phyloP scores from a whole-genome alignment of 129 eudicot species.

The Deinandra increscens region DNA sequence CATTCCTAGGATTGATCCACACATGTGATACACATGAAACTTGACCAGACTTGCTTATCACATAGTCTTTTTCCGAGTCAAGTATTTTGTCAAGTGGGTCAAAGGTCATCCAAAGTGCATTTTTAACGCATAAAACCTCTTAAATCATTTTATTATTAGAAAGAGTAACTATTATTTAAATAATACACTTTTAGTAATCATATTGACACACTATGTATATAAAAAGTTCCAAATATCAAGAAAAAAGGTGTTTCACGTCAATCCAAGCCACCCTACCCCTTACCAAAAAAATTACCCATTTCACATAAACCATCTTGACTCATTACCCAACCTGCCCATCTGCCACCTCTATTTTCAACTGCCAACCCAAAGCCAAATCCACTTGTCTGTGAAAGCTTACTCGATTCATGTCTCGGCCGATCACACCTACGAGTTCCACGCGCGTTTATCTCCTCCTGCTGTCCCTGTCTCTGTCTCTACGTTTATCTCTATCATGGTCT shows the following conservation, averaged over 20 bases:
- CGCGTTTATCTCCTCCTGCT: constrained; percentile 31
- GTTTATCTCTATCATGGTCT: constrained; percentile 39
- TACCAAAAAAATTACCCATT: not conserved
- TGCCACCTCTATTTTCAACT: not conserved
- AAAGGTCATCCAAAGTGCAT: not conserved
- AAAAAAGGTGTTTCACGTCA: not conserved
- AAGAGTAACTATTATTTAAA: not conserved
- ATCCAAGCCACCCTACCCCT: not conserved
- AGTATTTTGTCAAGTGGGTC: too few species aligned
- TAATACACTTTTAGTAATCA: not conserved
- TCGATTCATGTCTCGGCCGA: not conserved
- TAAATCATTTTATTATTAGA: not conserved
- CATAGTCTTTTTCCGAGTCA: too few species aligned
- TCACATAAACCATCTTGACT: not conserved
- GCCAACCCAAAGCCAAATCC: not conserved
- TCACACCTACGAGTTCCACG: not conserved
- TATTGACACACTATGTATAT: too few species aligned
- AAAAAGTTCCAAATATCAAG: too few species aligned
- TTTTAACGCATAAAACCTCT: not conserved
- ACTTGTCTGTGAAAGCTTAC: constrained; percentile 4
- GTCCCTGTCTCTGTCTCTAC: constrained; percentile 43
- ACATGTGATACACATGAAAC: not conserved
- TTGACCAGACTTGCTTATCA: too few species aligned
- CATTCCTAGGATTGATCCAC: too few species aligned
- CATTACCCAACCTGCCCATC: not conserved